Conservation (phyloP, 108 stramenopile species). For the Parietichytrium sp. region DNA sequence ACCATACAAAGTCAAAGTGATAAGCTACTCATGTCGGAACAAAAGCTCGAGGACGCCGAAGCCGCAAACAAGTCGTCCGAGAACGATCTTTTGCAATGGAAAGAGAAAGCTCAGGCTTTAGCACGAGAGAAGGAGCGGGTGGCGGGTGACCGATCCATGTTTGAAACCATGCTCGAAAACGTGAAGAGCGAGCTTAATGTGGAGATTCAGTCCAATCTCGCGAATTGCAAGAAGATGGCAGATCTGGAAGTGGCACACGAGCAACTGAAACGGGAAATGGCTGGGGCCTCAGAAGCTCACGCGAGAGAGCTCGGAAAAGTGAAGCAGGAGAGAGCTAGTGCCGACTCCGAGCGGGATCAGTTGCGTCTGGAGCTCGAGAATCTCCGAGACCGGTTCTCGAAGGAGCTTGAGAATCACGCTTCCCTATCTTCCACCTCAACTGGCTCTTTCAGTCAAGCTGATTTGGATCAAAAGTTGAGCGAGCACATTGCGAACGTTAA, state of each 20-base stretch:
- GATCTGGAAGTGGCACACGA: constrained; percentile 6
- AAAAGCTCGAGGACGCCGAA: neutral
- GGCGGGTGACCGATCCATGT: too few species aligned
- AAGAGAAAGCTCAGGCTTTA: too few species aligned
- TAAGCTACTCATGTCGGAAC: too few species aligned
- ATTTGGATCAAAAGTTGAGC: neutral
- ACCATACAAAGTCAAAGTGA: too few species aligned
- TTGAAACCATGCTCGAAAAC: too few species aligned
- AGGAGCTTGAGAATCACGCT: too few species aligned
- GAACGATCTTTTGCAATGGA: neutral
- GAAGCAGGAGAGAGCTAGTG: neutral
- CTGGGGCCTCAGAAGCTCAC: neutral
- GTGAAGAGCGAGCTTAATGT: constrained; percentile 29
- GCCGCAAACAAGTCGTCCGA: neutral
- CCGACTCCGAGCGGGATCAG: neutral
- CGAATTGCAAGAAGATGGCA: constrained; percentile 2
- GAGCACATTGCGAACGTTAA: neutral
- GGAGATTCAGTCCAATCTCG: neutral
- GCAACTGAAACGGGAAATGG: neutral
- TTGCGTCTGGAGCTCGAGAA: neutral
- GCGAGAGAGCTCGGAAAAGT: neutral
- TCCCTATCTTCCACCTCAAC: too few species aligned
- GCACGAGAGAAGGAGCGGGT: too few species aligned
- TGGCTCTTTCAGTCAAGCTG: too few species aligned
- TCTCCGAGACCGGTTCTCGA: constrained; percentile 7